Percentiles rank a stretch among this genome's conserved stretches.
phyloP scores from a whole-genome alignment of 352 stramenopile genomes.

The Phytophthora citrophthora region DNA sequence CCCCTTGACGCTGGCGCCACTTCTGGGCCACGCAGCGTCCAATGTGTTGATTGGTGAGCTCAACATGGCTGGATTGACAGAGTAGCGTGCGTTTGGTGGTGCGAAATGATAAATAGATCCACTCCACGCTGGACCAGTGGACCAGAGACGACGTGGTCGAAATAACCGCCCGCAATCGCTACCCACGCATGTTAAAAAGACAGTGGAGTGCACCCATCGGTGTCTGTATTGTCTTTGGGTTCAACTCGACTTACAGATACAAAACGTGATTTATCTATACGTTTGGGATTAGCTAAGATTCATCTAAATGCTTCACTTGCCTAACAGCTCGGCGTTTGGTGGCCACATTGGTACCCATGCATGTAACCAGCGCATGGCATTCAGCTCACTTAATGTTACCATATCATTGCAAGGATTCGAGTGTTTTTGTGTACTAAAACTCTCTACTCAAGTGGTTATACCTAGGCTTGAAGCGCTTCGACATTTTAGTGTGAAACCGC shows the following conservation, averaged over 20 bases:
- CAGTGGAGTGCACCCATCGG: constrained; percentile 7
- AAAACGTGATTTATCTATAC: too few relatives aligned
- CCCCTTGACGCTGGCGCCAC: constrained; percentile 2
- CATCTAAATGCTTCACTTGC: too few relatives aligned
- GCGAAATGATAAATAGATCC: constrained; percentile 13
- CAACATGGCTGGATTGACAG: constrained; percentile 6
- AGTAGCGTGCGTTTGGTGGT: background rate
- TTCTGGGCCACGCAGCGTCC: constrained; percentile 1
- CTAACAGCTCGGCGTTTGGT: too few relatives aligned
- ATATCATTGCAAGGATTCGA: too few relatives aligned
- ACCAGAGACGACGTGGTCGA: background rate
- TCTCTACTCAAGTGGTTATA: too few relatives aligned
- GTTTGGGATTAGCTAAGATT: too few relatives aligned
- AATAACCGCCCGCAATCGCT: background rate
- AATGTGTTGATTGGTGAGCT: constrained; percentile 2
- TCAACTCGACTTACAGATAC: background rate
- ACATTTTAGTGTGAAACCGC: too few relatives aligned
- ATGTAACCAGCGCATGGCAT: too few relatives aligned
- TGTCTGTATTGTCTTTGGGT: background rate
- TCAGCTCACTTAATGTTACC: too few relatives aligned
- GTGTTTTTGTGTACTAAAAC: too few relatives aligned
- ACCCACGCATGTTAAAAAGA: constrained; percentile 1
- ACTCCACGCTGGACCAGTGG: background rate
- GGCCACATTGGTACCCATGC: too few relatives aligned
- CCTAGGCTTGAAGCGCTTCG: too few relatives aligned